Evolutionary conservation across 352 stramenopile genomes (phyloP).

Genomic region (Vaucheria bursata): DNA sequence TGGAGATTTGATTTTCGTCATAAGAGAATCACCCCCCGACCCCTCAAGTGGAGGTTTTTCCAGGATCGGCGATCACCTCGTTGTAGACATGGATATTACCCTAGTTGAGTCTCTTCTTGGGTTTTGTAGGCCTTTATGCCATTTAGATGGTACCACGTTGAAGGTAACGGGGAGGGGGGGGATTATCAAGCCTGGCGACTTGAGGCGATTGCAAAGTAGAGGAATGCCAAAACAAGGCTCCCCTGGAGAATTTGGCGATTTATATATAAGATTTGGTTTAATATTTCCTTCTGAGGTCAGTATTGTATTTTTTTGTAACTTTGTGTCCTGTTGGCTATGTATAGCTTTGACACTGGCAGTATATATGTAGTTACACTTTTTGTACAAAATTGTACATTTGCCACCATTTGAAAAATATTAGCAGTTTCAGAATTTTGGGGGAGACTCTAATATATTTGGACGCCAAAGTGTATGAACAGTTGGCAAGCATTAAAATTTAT

Average conservation of each 20-base stretch:
- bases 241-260: slow-evolving; percentile 12
- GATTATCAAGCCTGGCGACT: neutral
- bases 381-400: too few relatives aligned
- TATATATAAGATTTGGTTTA: slow-evolving; percentile 38
- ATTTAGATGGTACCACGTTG: slow-evolving; percentile 70
- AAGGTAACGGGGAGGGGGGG: neutral
- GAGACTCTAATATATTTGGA: too few relatives aligned
- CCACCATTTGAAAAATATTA: too few relatives aligned
- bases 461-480: too few relatives aligned
- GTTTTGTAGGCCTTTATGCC: slow-evolving; percentile 72
- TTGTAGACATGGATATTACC: slow-evolving; percentile 59
- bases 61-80: slow-evolving; percentile 9
- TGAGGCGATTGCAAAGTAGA: neutral
- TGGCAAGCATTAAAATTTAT: too few relatives aligned
- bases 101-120: slow-evolving; percentile 69
- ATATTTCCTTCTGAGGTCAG: slow-evolving; percentile 21
- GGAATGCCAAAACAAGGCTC: neutral
- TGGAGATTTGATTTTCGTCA: slow-evolving; percentile 40
- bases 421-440: too few relatives aligned
- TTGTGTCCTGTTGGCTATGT: too few relatives aligned
- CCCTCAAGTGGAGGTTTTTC: slow-evolving; percentile 3
- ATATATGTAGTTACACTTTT: too few relatives aligned
- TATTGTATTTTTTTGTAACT: too few relatives aligned
- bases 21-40: slow-evolving; percentile 20
- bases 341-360: too few relatives aligned